A percentile compares a stretch with the other conserved stretches of the same genome.
Evolutionary conservation across 139 green algal species (phyloP).

Genomic region (Haematococcus lacustris): DNA sequence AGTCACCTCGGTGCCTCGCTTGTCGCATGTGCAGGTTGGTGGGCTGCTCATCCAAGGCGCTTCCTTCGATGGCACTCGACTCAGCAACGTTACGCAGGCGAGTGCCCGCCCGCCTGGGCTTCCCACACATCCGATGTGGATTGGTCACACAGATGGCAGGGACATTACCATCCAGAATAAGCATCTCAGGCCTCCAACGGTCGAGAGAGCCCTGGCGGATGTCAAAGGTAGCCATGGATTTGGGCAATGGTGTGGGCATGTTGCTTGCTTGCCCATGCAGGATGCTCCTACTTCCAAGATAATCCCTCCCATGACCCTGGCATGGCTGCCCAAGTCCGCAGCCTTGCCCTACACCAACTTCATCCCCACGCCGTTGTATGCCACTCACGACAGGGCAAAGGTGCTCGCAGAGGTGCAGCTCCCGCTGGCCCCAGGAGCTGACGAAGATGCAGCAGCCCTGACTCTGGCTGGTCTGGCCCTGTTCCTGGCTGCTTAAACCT

Average conservation of each 20-base stretch:
- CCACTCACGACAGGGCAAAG: background rate
- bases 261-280: background rate
- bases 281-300: background rate
- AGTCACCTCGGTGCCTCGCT: background rate
- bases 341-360: background rate
- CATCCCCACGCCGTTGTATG: background rate
- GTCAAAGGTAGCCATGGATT: background rate
- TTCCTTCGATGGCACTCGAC: conserved; percentile 22
- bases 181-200: background rate
- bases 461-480: conserved; percentile 37
- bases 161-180: background rate
- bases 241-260: background rate
- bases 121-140: background rate
- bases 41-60: conserved; percentile 29
- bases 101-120: background rate
- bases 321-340: background rate
- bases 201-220: background rate
- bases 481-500: conserved; percentile 34
- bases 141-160: background rate
- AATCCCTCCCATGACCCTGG: background rate
- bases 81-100: background rate
- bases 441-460: conserved; percentile 26
- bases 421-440: background rate
- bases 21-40: conserved; percentile 4
- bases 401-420: background rate